phyloP scores from a whole-genome alignment of 2,329 filamentous ascomycete species.

The Calcarisporium arbuscula region DNA sequence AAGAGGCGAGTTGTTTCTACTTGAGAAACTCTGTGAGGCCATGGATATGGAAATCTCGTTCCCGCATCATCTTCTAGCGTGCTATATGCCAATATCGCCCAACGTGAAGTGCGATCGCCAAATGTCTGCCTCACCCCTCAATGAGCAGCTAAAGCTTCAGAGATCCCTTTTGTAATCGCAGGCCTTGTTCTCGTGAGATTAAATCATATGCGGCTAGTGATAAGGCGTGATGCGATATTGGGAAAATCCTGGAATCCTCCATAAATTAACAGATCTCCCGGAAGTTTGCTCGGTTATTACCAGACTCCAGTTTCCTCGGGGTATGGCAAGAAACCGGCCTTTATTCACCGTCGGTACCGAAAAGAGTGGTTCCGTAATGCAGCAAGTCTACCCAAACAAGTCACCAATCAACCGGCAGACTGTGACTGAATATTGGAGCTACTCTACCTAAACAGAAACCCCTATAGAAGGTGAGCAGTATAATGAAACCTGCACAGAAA shows the following conservation, averaged over 20 bases:
- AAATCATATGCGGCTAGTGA: not conserved
- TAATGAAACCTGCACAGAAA: too few species aligned
- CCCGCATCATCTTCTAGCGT: conserved; percentile 6
- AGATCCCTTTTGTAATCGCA: not conserved
- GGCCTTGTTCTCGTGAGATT: not conserved
- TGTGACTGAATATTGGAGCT: too few species aligned
- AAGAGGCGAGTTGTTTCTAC: conserved; percentile 3
- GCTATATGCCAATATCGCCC: conserved; percentile 7
- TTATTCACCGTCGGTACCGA: too few species aligned
- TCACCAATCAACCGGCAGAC: too few species aligned
- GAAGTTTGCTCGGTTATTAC: conserved; percentile 4
- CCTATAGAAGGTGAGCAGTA: too few species aligned
- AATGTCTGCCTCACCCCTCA: too few species aligned
- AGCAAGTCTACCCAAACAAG: too few species aligned
- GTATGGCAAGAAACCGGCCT: too few species aligned
- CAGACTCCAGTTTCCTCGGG: too few species aligned
- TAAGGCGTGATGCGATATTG: not conserved
- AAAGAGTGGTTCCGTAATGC: too few species aligned
- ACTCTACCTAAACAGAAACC: too few species aligned
- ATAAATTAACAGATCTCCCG: not conserved
- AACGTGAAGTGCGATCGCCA: conserved; percentile 2
- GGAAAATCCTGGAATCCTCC: not conserved
- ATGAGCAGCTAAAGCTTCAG: too few species aligned
- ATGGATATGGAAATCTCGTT: conserved; percentile 7
- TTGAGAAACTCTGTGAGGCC: not conserved